Percentiles rank a stretch among this genome's conserved stretches.
These are phyloP conservation scores for Plasmodium blacklocki DNA, from an alignment of 169 alveolate genomes.

Conservation along the genomic window DNA sequence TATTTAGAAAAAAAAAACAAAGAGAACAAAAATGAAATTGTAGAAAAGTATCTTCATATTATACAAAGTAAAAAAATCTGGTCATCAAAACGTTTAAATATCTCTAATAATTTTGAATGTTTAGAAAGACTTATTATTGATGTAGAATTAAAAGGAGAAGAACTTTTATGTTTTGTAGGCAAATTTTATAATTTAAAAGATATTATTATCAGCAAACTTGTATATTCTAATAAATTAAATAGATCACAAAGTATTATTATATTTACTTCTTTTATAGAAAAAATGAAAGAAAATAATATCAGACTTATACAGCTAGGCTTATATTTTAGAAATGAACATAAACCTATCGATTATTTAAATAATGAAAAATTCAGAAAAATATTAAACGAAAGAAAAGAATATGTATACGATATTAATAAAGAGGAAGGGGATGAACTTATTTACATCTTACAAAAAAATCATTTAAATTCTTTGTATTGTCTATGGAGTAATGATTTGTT, in stretches of 20 bases:
- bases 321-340: constrained; percentile 41
- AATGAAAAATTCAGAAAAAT: constrained; percentile 52
- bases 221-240: constrained; percentile 53
- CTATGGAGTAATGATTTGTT: constrained; percentile 72
- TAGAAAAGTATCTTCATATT: constrained; percentile 19
- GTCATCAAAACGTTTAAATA: constrained; percentile 6
- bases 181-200: constrained; percentile 58
- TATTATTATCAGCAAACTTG: constrained; percentile 45
- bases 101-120: constrained; percentile 2
- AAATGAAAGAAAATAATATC: constrained; percentile 43
- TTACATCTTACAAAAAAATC: constrained; percentile 39
- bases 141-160: constrained; percentile 70
- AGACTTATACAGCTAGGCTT: constrained; percentile 56
- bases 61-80: constrained; percentile 15
- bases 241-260: constrained; percentile 54
- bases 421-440: constrained; percentile 73
- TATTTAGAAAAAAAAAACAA: constrained; percentile 4
- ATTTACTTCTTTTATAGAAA: constrained; percentile 60
- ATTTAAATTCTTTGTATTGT: constrained; percentile 55
- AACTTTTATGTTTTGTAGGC: constrained; percentile 57
- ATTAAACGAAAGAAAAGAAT: constrained; percentile 16
- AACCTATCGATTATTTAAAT: constrained; percentile 41
- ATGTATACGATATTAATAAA: constrained; percentile 15
- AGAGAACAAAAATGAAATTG: not conserved
- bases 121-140: constrained; percentile 51